Evolutionary conservation across 2,329 filamentous ascomycete genomes (phyloP), one percentile per base, ranked within the genome.

Genomic region (Colletotrichum eremochloae): DNA sequence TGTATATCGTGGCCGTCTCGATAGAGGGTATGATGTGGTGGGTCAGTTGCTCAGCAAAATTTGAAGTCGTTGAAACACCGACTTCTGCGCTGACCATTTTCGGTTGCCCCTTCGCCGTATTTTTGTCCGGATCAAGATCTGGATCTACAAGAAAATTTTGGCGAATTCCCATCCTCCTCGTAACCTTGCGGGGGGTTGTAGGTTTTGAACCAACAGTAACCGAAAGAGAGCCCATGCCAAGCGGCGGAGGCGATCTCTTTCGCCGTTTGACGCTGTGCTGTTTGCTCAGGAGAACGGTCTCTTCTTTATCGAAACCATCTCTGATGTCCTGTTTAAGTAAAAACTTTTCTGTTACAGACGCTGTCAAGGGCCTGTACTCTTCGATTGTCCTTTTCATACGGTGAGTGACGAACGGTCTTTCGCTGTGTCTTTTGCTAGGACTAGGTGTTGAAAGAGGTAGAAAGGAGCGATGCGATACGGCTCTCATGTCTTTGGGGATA

Each of bases 251-350:
- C 2, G 63, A 58, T 38, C 63, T 57, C 15, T 14, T 65, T 36
- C 52, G 40, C 20, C 63, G 63, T n/a, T 58, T 66, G 5, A n/a
- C n/a, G n/a, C 31, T 58, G 38, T 36, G 14, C 18, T 48, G 63
- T 31, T 36, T 64, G 36, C 29, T 38, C 5, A 4, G 15, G 9
- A 33, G 6, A 46, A 29, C n/a, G 31, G 40, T 29, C n/a, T 66
- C 52, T 11, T 57, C 14, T n/a, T 44, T 29, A 20, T 46, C 29
- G 7, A 66, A 66, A 14, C 63, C 63, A 58, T 66, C 63, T 15
- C 52, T 58, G 31, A 57, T 38, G 31, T 40, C 38, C 48, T 48
- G 20, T 33, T 14, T 29, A 36, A 48, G 31, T 36, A 40, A 29
- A 24, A 5, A 6, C 9, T 65, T 40, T 20, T 36, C 31, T 9